Conservation (phyloP, 1,139 yeast genomes). For the Yamadazyma siamensis region DNA sequence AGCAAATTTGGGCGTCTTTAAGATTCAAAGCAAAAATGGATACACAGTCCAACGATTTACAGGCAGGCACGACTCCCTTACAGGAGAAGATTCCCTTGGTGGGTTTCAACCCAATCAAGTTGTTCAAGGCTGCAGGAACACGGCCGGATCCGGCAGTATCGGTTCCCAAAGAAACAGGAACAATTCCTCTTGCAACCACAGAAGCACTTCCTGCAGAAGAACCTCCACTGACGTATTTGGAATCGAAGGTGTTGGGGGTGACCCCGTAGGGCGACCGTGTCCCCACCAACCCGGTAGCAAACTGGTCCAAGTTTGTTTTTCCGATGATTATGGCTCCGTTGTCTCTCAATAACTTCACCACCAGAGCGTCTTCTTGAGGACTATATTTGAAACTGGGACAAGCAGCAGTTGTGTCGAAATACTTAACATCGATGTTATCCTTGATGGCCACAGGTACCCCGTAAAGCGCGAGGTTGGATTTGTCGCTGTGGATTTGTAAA, state of each 20-base stretch:
- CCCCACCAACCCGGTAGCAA: slow-evolving; percentile 96
- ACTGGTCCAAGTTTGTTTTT: slow-evolving; percentile 91
- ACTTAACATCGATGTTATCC: slow-evolving; percentile 88
- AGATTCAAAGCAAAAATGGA: slow-evolving; percentile 77
- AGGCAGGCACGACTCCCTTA: slow-evolving; percentile 94
- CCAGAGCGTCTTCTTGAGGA: slow-evolving; percentile 70
- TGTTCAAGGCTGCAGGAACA: slow-evolving; percentile 96
- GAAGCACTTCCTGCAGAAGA: slow-evolving; percentile 95
- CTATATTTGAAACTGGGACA: slow-evolving; percentile 77
- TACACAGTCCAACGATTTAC: slow-evolving; percentile 90
- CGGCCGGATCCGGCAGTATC: slow-evolving; percentile 99
- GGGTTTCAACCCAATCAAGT: slow-evolving; percentile 88
- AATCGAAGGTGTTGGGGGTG: slow-evolving; percentile 74
- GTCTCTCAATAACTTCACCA: slow-evolving; percentile 63
- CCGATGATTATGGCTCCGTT: slow-evolving; percentile 92
- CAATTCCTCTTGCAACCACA: slow-evolving; percentile 84
- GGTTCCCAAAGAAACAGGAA: slow-evolving; percentile 86
- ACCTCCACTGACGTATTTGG: slow-evolving; percentile 85
- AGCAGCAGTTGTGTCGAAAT: slow-evolving; percentile 87
- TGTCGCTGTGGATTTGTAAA: slow-evolving; percentile 59
- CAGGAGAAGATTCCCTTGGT: slow-evolving; percentile 84
- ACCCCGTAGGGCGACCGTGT: slow-evolving; percentile 91
- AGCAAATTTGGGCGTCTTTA: slow-evolving; percentile 77
- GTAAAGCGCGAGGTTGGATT: slow-evolving; percentile 55
- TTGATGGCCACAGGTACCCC: slow-evolving; percentile 96